Evolutionary conservation across 768 basidiomycete genomes (phyloP), one percentile per base, ranked within the genome.

Genomic region (Amanita thiersii): DNA sequence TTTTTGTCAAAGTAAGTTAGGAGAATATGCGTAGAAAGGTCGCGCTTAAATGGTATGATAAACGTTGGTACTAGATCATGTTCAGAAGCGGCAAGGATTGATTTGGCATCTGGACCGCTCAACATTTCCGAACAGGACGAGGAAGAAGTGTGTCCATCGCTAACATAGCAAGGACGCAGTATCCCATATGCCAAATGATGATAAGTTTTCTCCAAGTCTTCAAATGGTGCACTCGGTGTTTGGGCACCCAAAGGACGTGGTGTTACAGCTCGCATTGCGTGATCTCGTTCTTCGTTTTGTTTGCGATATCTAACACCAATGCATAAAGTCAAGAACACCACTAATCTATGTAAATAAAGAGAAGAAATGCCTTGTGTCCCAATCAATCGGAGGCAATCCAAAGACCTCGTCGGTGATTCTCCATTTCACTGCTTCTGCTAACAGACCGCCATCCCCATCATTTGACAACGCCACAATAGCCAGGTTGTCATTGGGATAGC

Each of bases 21-120:
- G 11, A 60, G 52, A 10, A 69, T 49, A 37, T 68, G 62, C n/a
- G n/a, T n/a, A n/a, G n/a, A n/a, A n/a, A n/a, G n/a, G n/a, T n/a
- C n/a, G 0, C 63, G 63, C n/a, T 60, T 50, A 38, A 68, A 64
- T 0, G 62, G 64, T n/a, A n/a, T n/a, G n/a, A n/a, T n/a, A n/a
- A n/a, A n/a, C n/a, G n/a, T n/a, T n/a, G n/a, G n/a, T 15, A 52
- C 47, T n/a, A n/a, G n/a, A 10, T 50, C 50, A 2, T 58, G 46
- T 19, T 59, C 46, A 7, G 49, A 45, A 3, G 42, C 49, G 5
- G 48, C 37, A 12, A 67, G 51, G 23, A 66, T 60, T 17, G 56
- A 56, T 37, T 56, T 53, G 4, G 59, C 56, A 6, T 56, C 38
- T 2, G 52, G 55, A 20, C 56, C 54, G 9, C 37, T 7, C 7